Evolutionary conservation across 768 basidiomycete genomes (phyloP).

Genomic region (Macrocybe gigantea): DNA sequence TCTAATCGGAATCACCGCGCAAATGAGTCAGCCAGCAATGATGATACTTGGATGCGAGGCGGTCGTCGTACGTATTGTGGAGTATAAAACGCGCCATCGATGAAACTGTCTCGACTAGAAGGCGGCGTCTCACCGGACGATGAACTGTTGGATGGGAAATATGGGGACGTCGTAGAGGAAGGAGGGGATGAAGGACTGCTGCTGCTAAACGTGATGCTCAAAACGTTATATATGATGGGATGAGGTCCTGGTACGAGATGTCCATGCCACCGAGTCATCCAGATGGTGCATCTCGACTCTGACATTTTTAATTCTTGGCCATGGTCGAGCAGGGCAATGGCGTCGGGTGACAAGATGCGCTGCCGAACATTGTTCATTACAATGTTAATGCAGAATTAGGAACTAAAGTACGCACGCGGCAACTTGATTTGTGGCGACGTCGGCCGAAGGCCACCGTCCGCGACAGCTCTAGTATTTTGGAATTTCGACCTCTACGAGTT

Average conservation of each 20-base stretch:
- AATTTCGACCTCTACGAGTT: no score
- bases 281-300: slow-evolving; percentile 16
- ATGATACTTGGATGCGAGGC: slow-evolving; percentile 53
- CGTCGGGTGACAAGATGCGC: background rate
- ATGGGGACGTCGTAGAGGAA: slow-evolving; percentile 32
- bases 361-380: no score
- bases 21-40: slow-evolving; percentile 49
- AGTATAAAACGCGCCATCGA: slow-evolving; percentile 29
- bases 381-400: no score
- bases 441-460: no score
- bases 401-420: no score
- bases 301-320: slow-evolving; percentile 14
- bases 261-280: slow-evolving; percentile 10
- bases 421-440: no score
- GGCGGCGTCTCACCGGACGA: slow-evolving; percentile 36
- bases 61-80: slow-evolving; percentile 31
- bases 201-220: slow-evolving; percentile 5
- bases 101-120: slow-evolving; percentile 34
- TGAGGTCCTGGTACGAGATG: slow-evolving; percentile 2
- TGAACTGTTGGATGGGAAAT: slow-evolving; percentile 30
- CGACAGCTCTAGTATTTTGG: no score
- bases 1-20: slow-evolving; percentile 35
- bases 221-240: background rate
- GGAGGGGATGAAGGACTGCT: slow-evolving; percentile 48
- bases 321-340: slow-evolving; percentile 18